Base-by-base conservation (phyloP, 164 flowering plant species). In the Umbellularia californica region DNA sequence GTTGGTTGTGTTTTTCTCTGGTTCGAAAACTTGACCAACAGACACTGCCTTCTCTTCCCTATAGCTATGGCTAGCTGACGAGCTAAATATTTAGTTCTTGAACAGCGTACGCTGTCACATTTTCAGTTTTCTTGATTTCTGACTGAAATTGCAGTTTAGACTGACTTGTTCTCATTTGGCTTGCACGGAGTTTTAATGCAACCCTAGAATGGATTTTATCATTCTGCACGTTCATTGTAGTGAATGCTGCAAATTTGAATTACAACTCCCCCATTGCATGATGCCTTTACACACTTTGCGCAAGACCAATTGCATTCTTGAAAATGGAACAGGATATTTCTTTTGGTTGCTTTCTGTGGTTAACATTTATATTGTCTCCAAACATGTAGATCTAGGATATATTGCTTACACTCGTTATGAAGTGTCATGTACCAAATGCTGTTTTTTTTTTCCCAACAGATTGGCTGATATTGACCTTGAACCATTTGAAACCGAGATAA, bases 401-500 rank as follows among this genome's bases (percentile, higher is more conserved):
- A 14, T 68, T 75, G 10, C 27, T 33, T 51, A n/a, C 72, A 62
- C 23, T 69, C 33, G 24, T 22, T 50, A 5, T 72, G 65, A 50
- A 65, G 28, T 22, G 50, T 12, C 30, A 35, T 35, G 13, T 65
- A 17, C 41, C 63, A 41, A 41, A 41, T 66, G 22, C 5, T 19
- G 15, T n/a, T 23, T 19, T 30, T 3, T 72, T 33, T 65, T 5
- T 14, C 66, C 70, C 47, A 65, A 66, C 90, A 92, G 97, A 79
- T 74, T 74, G 47, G 85, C 80, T 64, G 87, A 83, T 25, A 55
- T 87, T 76, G 86, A 89, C 41, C 76, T 90, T 73, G 87, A 86
- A 70, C 90, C 79, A 25, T 85, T 83, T 72, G 82, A 87, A 77
- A 87, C 90, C 41, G 88, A 86, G 83, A 81, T 95, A 77, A 86